Evolutionary conservation across 257 asterid species (phyloP).

Genomic region (Przewalskia tangutica): DNA sequence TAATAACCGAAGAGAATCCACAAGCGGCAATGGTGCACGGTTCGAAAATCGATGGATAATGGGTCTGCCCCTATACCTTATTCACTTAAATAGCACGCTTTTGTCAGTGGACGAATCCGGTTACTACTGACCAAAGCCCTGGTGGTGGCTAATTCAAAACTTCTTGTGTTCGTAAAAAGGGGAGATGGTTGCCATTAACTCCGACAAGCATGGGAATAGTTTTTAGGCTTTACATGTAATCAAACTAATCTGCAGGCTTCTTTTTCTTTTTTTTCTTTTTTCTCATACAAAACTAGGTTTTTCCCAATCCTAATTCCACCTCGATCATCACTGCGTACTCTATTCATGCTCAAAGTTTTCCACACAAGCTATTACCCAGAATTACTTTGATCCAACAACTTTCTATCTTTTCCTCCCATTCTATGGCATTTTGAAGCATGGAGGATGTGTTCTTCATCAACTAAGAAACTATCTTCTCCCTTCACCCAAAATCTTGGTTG

Average conservation of each 20-base stretch:
- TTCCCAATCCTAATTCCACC: background rate
- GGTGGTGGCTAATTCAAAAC: background rate
- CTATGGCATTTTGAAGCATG: background rate
- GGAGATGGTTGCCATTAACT: background rate
- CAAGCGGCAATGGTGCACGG: background rate
- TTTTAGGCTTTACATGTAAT: background rate
- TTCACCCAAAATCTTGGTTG: background rate
- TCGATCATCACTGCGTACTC: background rate
- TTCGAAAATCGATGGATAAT: background rate
- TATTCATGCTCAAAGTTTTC: background rate
- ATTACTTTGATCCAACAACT: background rate
- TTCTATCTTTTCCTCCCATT: background rate
- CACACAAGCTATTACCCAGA: background rate
- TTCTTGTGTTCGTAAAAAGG: background rate
- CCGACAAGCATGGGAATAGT: background rate
- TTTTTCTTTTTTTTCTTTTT: background rate
- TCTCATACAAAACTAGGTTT: background rate
- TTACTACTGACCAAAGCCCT: background rate
- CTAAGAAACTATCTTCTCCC: background rate
- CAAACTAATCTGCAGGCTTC: background rate
- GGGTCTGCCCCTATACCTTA: background rate
- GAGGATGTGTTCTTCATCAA: background rate
- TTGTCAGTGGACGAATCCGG: background rate
- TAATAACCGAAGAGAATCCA: background rate
- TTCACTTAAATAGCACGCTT: background rate